These are phyloP conservation scores for Oryza glumipatula DNA, from an alignment of 176 grass and related monocot species.

Conservation along the genomic window DNA sequence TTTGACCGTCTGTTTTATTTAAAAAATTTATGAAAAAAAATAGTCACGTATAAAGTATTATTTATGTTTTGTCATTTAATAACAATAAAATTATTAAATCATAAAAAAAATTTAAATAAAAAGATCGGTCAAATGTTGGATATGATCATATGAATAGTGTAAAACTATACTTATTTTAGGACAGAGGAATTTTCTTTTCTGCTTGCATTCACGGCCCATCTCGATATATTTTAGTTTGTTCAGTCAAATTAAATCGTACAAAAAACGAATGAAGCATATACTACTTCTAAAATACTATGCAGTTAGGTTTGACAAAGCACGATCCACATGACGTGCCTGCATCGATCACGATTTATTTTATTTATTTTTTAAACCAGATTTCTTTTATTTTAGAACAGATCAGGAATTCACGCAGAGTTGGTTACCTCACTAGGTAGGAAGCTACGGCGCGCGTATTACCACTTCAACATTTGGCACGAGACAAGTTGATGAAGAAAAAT, in stretches of 20 bases:
- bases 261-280: not conserved
- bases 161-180: too few species aligned
- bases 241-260: not conserved
- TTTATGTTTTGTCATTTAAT: too few species aligned
- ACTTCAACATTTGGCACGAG: slow-evolving; percentile 24
- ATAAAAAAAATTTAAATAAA: too few species aligned
- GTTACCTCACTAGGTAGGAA: not conserved
- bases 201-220: not conserved
- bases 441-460: slow-evolving; percentile 13
- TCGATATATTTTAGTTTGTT: not conserved
- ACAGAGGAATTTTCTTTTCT: too few species aligned
- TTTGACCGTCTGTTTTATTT: too few species aligned
- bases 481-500: not conserved
- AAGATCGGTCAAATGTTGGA: too few species aligned
- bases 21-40: too few species aligned
- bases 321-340: slow-evolving; percentile 42
- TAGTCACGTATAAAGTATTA: too few species aligned
- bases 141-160: too few species aligned
- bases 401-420: not conserved
- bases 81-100: too few species aligned
- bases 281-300: not conserved
- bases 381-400: too few species aligned
- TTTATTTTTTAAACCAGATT: too few species aligned
- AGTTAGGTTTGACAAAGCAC: not conserved
- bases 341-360: not conserved